Percentiles rank a stretch among this genome's conserved stretches.
These are phyloP conservation scores for Aspergillus sclerotialis DNA, from an alignment of 2,329 filamentous ascomycete species.

Conservation along the genomic window DNA sequence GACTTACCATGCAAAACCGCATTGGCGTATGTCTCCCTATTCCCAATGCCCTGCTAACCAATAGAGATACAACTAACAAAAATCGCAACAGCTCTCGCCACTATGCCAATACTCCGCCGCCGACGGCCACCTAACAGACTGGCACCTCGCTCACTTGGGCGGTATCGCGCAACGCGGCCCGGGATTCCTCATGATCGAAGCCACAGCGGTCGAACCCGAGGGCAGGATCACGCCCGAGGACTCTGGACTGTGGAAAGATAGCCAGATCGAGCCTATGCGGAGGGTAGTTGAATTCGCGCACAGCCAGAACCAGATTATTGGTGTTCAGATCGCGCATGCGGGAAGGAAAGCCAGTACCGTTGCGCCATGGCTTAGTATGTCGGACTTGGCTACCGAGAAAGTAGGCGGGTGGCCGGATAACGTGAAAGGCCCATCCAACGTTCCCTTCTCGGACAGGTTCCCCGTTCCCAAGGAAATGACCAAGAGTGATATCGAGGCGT, in stretches of 20 bases:
- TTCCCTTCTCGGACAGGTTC: constrained; percentile 56
- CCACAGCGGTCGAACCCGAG: constrained; percentile 65
- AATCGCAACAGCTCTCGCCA: constrained; percentile 37
- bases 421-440: constrained; percentile 51
- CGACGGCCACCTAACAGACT: constrained; percentile 69
- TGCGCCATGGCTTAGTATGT: constrained; percentile 40
- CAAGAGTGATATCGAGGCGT: constrained; percentile 56
- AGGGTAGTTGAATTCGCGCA: constrained; percentile 72
- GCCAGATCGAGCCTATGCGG: constrained; percentile 63
- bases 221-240: constrained; percentile 68
- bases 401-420: constrained; percentile 50
- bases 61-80: background rate
- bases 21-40: constrained; percentile 42
- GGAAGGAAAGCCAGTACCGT: constrained; percentile 58
- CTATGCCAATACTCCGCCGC: constrained; percentile 62
- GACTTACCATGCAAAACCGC: constrained; percentile 60
- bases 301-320: constrained; percentile 67
- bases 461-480: constrained; percentile 62
- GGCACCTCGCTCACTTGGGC: constrained; percentile 75
- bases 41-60: background rate
- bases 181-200: constrained; percentile 68
- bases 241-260: constrained; percentile 69
- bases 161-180: constrained; percentile 71
- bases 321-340: constrained; percentile 75
- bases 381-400: constrained; percentile 39